Conservation (phyloP, 805 yeast genomes). For the Metschnikowia corniflorae region DNA sequence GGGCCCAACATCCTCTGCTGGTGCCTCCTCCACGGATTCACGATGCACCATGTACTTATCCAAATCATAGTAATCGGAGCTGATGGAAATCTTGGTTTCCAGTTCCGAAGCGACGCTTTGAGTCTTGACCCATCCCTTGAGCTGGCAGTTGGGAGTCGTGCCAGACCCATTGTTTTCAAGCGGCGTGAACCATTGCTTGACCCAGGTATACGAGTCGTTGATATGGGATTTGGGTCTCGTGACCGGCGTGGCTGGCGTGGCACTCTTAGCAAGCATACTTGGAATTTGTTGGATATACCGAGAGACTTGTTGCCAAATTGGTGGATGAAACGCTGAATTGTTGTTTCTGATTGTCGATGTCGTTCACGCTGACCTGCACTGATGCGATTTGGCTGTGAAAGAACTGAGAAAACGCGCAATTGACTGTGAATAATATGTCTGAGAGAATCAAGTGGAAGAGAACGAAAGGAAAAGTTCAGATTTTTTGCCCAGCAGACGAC, state of each 20-base stretch:
- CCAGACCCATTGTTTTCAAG: constrained; percentile 11
- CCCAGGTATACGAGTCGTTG: constrained; percentile 30
- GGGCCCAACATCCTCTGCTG: constrained; percentile 25
- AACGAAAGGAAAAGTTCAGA: too few species aligned
- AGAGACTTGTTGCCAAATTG: too few species aligned
- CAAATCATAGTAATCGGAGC: constrained; percentile 44
- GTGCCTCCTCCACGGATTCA: constrained; percentile 45
- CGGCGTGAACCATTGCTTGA: constrained; percentile 38
- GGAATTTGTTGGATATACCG: too few species aligned
- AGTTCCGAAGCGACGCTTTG: constrained; percentile 5
- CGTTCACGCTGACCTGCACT: too few species aligned
- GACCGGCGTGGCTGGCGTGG: constrained; percentile 22
- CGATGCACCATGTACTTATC: constrained; percentile 31
- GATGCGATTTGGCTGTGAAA: too few species aligned
- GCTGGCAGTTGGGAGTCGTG: constrained; percentile 15
- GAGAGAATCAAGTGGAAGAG: too few species aligned
- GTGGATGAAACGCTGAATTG: too few species aligned
- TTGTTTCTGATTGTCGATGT: too few species aligned
- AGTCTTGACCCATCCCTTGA: constrained; percentile 40
- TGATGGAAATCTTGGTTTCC: constrained; percentile 6
- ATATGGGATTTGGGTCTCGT: constrained; percentile 17
- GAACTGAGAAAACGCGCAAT: too few species aligned
- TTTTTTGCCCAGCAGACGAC: too few species aligned
- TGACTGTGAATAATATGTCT: too few species aligned
- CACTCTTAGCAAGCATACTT: constrained; percentile 18